Base-by-base conservation (phyloP, 768 basidiomycete species). In the Phanerochaete sordida region DNA sequence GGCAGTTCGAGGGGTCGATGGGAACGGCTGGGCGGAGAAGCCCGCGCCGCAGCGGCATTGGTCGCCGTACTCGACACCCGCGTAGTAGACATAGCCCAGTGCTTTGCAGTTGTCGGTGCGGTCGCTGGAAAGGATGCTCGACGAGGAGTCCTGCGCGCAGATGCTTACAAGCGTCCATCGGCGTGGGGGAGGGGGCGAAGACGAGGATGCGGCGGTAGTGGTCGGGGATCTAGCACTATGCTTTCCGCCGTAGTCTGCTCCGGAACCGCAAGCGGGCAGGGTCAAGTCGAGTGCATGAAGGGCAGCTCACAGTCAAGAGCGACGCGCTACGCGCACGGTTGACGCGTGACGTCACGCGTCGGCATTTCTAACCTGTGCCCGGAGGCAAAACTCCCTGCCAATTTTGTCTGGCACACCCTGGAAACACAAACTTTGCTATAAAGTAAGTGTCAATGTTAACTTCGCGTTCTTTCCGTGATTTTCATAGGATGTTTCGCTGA, bases 121-220 rank as follows among this genome's bases (percentile, higher is more conserved):
- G 21, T 62, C 65, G 45, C 46, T 56, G 45, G 47, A 52, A 55
- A 68, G 44, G 28, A 68, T 35, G 27, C 66, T 63, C 2, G 61
- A 57, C n/a, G 57, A 31, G 55, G 50, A 43, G 63, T 68, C 66
- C 15, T 62, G 58, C 4, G 62, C 64, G 57, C 66, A 68, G 0
- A 59, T 23, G 57, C 26, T 50, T 27, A 45, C 35, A 19, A 49
- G 57, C 45, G 59, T 45, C 66, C 66, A 68, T 56, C 23, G 30
- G 15, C 13, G 53, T 24, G 1, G 35, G 49, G 12, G 39, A 30
- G 33, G 35, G 4, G 7, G 46, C 7, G n/a, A n/a, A 26, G 59
- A 21, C 15, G 58, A 16, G 16, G 15, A 1, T 16, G n/a, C n/a
- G n/a, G n/a, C n/a, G n/a, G 53, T 24, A 4, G 53, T n/a, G 4